phyloP scores from a whole-genome alignment of 441 rosid genomes.

The Manihot esculenta region DNA sequence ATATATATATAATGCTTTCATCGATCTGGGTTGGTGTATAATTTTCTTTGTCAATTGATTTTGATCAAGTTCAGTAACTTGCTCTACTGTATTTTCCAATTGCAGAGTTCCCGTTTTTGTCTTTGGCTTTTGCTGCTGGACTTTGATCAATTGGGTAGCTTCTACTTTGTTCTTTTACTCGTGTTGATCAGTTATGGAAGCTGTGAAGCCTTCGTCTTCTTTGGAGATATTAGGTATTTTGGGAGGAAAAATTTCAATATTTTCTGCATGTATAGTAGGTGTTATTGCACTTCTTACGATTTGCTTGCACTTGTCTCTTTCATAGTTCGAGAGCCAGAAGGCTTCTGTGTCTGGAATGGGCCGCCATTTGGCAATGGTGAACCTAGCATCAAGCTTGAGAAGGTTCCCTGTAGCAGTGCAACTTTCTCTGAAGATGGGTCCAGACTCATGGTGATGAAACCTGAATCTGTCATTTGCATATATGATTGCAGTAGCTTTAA shows the following conservation, averaged over 20 bases:
- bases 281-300: conserved; percentile 7
- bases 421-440: conserved; percentile 76
- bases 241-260: not conserved
- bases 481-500: conserved; percentile 57
- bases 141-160: not conserved
- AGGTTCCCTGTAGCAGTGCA: conserved; percentile 57
- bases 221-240: conserved; percentile 67
- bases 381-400: conserved; percentile 59
- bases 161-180: not conserved
- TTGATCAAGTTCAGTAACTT: not conserved
- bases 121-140: conserved; percentile 8
- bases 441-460: conserved; percentile 60
- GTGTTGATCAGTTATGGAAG: conserved; percentile 28
- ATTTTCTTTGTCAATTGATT: not conserved
- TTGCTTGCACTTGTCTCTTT: not conserved
- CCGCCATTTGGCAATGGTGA: conserved; percentile 69
- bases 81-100: too few species aligned
- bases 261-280: conserved; percentile 2
- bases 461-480: conserved; percentile 46
- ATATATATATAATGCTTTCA: not conserved
- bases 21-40: not conserved
- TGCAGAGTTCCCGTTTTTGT: too few species aligned
- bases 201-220: conserved; percentile 43
- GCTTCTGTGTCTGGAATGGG: conserved; percentile 74
- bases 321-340: conserved; percentile 73